Evolutionary conservation across 768 basidiomycete species (phyloP).

Genomic region (Boletus pseudo-olivaceus): DNA sequence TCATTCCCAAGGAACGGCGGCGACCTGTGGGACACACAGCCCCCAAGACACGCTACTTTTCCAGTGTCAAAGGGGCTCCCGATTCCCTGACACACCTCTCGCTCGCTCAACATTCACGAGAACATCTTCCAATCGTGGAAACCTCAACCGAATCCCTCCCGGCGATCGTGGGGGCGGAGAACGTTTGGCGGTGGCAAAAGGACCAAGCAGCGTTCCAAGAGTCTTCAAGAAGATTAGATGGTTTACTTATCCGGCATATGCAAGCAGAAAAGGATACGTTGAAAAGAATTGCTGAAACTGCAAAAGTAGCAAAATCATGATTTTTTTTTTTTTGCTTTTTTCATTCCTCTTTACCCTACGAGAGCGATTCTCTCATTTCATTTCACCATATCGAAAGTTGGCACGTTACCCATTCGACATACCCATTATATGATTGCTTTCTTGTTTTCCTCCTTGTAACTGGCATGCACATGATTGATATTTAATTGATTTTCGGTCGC

Average conservation of each 20-base stretch:
- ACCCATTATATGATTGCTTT: constrained; percentile 22
- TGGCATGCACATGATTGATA: constrained; percentile 23
- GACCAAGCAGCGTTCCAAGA: constrained; percentile 44
- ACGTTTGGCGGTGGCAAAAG: constrained; percentile 26
- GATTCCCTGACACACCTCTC: constrained; percentile 31
- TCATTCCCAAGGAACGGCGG: constrained; percentile 36
- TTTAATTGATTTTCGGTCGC: constrained; percentile 12
- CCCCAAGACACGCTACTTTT: constrained; percentile 42
- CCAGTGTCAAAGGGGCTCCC: constrained; percentile 38
- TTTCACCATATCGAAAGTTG: constrained; percentile 6
- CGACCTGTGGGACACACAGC: constrained; percentile 55
- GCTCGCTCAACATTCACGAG: constrained; percentile 41
- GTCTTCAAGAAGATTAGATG: constrained; percentile 65
- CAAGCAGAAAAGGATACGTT: constrained; percentile 79
- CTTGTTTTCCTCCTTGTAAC: constrained; percentile 24
- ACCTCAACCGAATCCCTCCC: constrained; percentile 13
- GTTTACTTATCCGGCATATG: constrained; percentile 79
- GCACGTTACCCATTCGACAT: constrained; percentile 22
- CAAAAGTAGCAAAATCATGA: constrained; percentile 33
- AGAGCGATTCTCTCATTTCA: not conserved
- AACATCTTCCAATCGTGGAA: constrained; percentile 30
- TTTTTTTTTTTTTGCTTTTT: not conserved
- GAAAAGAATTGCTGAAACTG: constrained; percentile 63
- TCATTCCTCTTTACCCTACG: constrained; percentile 13
- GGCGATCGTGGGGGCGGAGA: constrained; percentile 19